Evolutionary conservation across 352 stramenopile genomes (phyloP).

Genomic region (Globisporangium spiculum): DNA sequence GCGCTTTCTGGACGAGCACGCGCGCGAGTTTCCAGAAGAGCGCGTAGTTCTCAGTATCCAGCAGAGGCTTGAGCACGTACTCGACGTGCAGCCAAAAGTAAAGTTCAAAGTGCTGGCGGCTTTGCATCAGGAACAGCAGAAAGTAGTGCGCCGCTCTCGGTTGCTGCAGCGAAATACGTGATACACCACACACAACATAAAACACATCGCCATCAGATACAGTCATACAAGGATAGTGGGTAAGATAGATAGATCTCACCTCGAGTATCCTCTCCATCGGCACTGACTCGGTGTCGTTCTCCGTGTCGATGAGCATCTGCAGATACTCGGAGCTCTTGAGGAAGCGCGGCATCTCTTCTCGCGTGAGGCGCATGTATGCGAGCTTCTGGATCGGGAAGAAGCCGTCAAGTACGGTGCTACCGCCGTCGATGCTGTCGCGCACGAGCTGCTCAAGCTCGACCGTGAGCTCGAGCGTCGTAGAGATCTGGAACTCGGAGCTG

Average conservation of each 20-base stretch:
- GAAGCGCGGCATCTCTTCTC: constrained; percentile 80
- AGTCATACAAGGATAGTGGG: neutral
- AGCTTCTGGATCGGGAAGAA: constrained; percentile 87
- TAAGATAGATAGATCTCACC: constrained; percentile 20
- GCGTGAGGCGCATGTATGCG: constrained; percentile 78
- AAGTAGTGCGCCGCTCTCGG: constrained; percentile 83
- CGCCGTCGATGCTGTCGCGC: constrained; percentile 54
- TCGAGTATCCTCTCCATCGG: constrained; percentile 78
- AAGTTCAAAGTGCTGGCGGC: constrained; percentile 82
- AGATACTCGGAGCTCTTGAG: constrained; percentile 84
- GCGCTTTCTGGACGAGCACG: constrained; percentile 67
- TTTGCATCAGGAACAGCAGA: constrained; percentile 85
- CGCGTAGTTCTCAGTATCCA: constrained; percentile 42
- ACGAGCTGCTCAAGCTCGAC: constrained; percentile 74
- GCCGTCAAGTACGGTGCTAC: constrained; percentile 50
- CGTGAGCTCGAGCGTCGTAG: constrained; percentile 75
- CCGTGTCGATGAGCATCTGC: constrained; percentile 80
- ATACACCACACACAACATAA: neutral
- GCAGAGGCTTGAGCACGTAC: constrained; percentile 75
- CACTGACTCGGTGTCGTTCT: constrained; percentile 70
- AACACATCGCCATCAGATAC: neutral
- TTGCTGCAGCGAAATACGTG: constrained; percentile 30
- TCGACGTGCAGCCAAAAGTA: constrained; percentile 89
- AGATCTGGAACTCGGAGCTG: constrained; percentile 80
- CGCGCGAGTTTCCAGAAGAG: constrained; percentile 70